A percentile compares a stretch with the other conserved stretches of the same genome.
Conservation (phyloP, 2,329 filamentous ascomycete genomes). For the Cladosporium sphaerospermum region DNA sequence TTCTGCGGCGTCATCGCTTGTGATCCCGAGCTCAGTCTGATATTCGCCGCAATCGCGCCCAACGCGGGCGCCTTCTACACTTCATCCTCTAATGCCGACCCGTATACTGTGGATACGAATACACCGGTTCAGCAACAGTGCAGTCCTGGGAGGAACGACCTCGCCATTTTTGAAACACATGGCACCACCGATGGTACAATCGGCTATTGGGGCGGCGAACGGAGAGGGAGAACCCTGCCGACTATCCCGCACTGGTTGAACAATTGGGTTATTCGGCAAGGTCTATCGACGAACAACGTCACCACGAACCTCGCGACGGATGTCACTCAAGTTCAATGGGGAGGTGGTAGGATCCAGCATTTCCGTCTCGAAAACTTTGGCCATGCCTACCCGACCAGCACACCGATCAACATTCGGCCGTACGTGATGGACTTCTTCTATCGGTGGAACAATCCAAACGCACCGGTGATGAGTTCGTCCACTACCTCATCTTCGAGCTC, state of each 20-base stretch:
- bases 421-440: constrained; percentile 28
- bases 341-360: constrained; percentile 31
- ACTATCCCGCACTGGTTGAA: constrained; percentile 26
- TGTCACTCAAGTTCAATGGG: constrained; percentile 18
- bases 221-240: constrained; percentile 14
- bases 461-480: neutral
- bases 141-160: constrained; percentile 18
- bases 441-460: constrained; percentile 17
- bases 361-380: constrained; percentile 30
- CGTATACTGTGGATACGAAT: constrained; percentile 19
- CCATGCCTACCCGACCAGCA: constrained; percentile 32
- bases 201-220: constrained; percentile 30
- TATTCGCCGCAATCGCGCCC: constrained; percentile 44
- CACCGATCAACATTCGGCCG: constrained; percentile 22
- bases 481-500: neutral
- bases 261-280: constrained; percentile 32
- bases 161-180: constrained; percentile 40
- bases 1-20: constrained; percentile 45
- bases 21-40: constrained; percentile 33
- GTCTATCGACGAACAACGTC: constrained; percentile 24
- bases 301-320: constrained; percentile 20
- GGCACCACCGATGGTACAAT: constrained; percentile 36
- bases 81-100: constrained; percentile 20
- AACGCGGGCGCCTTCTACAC: constrained; percentile 43
- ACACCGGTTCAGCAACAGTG: constrained; percentile 19